A percentile compares a stretch with the other conserved stretches of the same genome.
These are phyloP conservation scores for Trypanosoma rangeli DNA, from an alignment of 208 protist genomes.

Conservation along the genomic window DNA sequence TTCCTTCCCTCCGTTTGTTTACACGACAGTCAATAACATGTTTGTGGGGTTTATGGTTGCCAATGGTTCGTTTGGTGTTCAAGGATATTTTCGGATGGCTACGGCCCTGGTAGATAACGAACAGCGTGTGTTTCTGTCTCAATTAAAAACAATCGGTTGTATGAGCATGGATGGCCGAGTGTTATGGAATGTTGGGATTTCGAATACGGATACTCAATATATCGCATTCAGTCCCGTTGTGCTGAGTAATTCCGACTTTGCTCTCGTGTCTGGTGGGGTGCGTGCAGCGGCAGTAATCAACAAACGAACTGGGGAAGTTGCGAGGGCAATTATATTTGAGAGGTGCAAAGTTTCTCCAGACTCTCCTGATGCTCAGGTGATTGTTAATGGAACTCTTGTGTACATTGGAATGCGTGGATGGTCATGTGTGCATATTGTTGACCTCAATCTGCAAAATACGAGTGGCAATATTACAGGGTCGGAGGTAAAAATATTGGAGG, in stretches of 20 bases:
- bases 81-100: conserved; percentile 3
- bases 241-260: conserved; percentile 12
- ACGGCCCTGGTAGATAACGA: not conserved
- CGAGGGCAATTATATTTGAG: not conserved
- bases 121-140: conserved; percentile 12
- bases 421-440: conserved; percentile 23
- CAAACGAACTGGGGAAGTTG: conserved; percentile 18
- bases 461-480: not conserved
- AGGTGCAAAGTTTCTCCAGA: conserved; percentile 12
- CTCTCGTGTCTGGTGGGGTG: conserved; percentile 20
- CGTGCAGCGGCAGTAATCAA: conserved; percentile 17
- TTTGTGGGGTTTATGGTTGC: conserved; percentile 3
- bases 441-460: conserved; percentile 7
- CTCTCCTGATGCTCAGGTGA: not conserved
- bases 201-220: not conserved
- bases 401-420: conserved; percentile 17
- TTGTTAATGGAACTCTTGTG: conserved; percentile 27
- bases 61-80: conserved; percentile 1
- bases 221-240: conserved; percentile 20
- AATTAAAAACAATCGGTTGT: conserved; percentile 16
- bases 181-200: conserved; percentile 20
- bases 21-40: not conserved
- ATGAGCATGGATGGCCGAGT: conserved; percentile 6
- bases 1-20: conserved; percentile 17
- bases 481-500: conserved; percentile 7